phyloP scores from a whole-genome alignment of 768 basidiomycete genomes.

The Kwoniella sp. region DNA sequence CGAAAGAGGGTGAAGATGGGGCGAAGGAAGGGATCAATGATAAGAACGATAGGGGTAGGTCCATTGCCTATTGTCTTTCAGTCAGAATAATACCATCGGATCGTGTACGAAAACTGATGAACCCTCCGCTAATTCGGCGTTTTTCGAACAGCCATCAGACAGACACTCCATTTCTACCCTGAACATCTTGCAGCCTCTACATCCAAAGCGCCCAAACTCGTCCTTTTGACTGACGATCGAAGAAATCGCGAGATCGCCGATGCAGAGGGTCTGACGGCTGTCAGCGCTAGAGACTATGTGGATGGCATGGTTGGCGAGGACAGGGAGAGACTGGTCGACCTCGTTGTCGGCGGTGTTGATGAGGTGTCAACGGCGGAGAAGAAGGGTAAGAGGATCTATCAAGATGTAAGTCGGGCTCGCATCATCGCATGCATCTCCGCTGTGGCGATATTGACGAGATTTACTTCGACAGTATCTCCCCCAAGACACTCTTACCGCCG shows the following conservation, averaged over 20 bases:
- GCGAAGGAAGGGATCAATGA: constrained; percentile 69
- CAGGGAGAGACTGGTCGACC: constrained; percentile 71
- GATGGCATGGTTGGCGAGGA: constrained; percentile 65
- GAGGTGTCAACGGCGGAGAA: constrained; percentile 57
- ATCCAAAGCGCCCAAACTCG: constrained; percentile 63
- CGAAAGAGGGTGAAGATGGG: constrained; percentile 63
- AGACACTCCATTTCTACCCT: constrained; percentile 83
- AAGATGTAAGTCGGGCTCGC: constrained; percentile 72
- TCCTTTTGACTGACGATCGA: constrained; percentile 87
- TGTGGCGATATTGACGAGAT: background rate
- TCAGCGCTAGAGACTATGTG: constrained; percentile 75
- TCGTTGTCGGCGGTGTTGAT: constrained; percentile 71
- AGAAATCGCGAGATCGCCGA: constrained; percentile 78
- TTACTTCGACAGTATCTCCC: constrained; percentile 70
- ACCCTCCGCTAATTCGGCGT: background rate
- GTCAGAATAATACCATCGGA: background rate
- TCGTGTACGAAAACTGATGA: background rate
- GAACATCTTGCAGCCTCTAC: constrained; percentile 62
- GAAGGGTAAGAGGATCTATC: constrained; percentile 60
- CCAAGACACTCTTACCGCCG: constrained; percentile 70
- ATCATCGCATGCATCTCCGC: no score
- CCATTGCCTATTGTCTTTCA: background rate
- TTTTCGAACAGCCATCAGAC: constrained; percentile 95
- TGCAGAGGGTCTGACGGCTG: constrained; percentile 59
- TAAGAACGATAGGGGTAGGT: constrained; percentile 83